phyloP scores from a whole-genome alignment of 108 stramenopile genomes.

The Cylindrotheca fusiformis region DNA sequence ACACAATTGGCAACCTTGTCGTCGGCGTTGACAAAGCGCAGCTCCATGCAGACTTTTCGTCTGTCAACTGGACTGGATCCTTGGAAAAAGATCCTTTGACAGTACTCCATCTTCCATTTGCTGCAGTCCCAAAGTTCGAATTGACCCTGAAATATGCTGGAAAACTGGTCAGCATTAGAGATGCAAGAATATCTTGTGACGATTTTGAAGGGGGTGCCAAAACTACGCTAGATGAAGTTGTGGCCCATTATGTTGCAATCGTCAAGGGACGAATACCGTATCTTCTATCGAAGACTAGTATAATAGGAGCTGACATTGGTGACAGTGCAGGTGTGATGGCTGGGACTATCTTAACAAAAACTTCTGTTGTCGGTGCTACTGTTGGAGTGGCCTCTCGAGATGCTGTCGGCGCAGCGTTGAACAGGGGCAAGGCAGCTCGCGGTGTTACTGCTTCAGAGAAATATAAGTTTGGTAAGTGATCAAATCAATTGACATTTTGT shows the following conservation, averaged over 20 bases:
- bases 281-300: background rate
- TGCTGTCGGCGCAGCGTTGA: background rate
- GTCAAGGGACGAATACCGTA: background rate
- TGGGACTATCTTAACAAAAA: background rate
- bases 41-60: conserved; percentile 5
- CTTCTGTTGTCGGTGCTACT: conserved; percentile 1
- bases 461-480: background rate
- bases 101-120: conserved; percentile 3
- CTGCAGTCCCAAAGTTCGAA: background rate
- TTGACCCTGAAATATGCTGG: background rate
- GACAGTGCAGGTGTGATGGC: conserved; percentile 1
- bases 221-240: conserved; percentile 1
- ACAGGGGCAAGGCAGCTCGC: background rate
- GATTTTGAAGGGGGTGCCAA: background rate
- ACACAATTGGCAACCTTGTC: background rate
- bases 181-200: background rate
- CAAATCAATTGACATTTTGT: background rate
- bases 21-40: background rate
- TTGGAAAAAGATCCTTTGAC: too few species aligned
- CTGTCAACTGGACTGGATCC: conserved; percentile 1
- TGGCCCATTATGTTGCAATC: background rate
- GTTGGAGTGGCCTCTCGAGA: conserved; percentile 6
- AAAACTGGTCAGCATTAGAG: background rate
- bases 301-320: conserved; percentile 2
- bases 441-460: background rate